phyloP scores from a whole-genome alignment of 768 basidiomycete species.

The Psilocybe cubensis region DNA sequence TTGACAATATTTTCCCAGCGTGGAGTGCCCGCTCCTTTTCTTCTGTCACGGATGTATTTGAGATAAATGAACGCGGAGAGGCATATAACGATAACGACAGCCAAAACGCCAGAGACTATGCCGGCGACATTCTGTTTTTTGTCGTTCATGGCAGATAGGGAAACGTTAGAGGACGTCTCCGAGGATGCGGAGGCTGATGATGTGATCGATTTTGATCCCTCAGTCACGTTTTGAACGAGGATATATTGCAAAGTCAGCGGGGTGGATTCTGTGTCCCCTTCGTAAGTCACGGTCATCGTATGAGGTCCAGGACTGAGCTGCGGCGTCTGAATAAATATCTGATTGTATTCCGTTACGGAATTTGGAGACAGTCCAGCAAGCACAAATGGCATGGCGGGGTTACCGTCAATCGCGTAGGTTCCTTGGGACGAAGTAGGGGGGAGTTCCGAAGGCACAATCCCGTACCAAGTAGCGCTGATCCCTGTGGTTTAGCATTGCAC shows the following conservation, averaged over 20 bases:
- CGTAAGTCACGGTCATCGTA: conserved; percentile 20
- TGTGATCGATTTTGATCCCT: no score
- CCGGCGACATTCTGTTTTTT: conserved; percentile 9
- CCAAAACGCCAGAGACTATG: conserved; percentile 18
- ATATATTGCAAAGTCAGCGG: conserved; percentile 25
- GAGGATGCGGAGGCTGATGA: not conserved
- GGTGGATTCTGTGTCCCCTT: conserved; percentile 18
- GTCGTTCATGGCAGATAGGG: not conserved
- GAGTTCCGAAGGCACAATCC: conserved; percentile 21
- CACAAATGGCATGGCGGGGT: conserved; percentile 10
- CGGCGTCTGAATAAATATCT: conserved; percentile 23
- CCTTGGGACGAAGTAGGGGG: conserved; percentile 14
- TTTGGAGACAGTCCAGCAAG: conserved; percentile 13
- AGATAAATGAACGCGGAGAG: conserved; percentile 15
- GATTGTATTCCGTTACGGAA: conserved; percentile 16
- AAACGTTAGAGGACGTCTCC: not conserved
- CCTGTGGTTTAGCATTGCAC: conserved; percentile 13
- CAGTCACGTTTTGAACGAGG: conserved; percentile 18
- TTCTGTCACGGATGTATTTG: not conserved
- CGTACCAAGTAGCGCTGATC: conserved; percentile 21
- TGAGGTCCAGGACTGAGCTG: conserved; percentile 21
- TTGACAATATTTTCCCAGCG: not conserved
- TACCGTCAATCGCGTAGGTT: conserved; percentile 26
- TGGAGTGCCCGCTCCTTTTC: not conserved
- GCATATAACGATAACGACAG: conserved; percentile 7